These are phyloP conservation scores for Sporobolomyces phaffii DNA, from an alignment of 768 basidiomycete species.

Conservation along the genomic window DNA sequence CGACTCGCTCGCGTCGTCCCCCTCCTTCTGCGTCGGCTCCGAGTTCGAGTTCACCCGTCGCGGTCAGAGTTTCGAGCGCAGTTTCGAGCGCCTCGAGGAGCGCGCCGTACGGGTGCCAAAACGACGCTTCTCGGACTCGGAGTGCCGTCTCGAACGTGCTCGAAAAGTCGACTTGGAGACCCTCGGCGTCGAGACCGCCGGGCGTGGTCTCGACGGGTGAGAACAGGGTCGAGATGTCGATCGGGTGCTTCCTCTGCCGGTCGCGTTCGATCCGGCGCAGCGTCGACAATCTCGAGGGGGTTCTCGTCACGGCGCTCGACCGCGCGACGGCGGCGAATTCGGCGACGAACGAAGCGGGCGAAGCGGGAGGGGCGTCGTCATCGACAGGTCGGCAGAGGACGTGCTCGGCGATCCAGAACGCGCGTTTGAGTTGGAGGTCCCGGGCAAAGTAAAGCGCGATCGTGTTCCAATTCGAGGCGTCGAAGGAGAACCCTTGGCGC, in stretches of 20 bases:
- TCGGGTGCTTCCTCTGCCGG: not conserved
- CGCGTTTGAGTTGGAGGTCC: slow-evolving; percentile 72
- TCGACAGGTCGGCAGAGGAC: slow-evolving; percentile 56
- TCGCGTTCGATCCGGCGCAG: not conserved
- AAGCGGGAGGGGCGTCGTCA: slow-evolving; percentile 47
- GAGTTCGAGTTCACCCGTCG: not conserved
- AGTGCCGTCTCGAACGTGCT: not conserved
- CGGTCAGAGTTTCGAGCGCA: slow-evolving; percentile 9
- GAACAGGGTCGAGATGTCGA: not conserved
- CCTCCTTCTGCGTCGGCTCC: not conserved
- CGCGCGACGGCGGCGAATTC: not conserved
- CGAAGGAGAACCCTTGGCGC: slow-evolving; percentile 64
- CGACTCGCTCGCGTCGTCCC: too few species aligned
- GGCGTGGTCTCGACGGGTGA: not conserved
- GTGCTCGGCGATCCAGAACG: slow-evolving; percentile 72
- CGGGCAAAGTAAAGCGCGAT: slow-evolving; percentile 67
- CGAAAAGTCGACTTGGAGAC: not conserved
- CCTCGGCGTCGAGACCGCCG: not conserved
- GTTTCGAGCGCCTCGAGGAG: slow-evolving; percentile 17
- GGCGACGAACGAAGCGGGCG: not conserved
- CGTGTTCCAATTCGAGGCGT: slow-evolving; percentile 88
- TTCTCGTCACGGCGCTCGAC: not conserved
- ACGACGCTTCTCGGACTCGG: not conserved
- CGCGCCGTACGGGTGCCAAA: slow-evolving; percentile 18
- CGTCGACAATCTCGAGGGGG: not conserved